Base-by-base conservation (phyloP, 2,329 filamentous ascomycete genomes). In the Botryotinia globosa region DNA sequence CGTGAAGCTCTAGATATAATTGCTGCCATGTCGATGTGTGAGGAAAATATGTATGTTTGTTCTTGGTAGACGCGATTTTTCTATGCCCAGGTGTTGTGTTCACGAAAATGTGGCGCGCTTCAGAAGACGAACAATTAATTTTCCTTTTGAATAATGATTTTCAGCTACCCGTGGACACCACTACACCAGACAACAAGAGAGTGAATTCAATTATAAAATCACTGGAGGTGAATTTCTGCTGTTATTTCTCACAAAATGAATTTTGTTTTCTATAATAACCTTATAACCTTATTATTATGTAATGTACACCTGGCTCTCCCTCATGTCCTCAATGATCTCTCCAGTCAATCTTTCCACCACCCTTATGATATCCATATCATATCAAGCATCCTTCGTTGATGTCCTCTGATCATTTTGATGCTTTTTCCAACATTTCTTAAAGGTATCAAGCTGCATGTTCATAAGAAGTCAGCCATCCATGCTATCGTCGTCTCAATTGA, bases 381-480 rank as follows among this genome's bases (percentile, higher is more conserved):
- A 69, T 79, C 74, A 89, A 54, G 85, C 87, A 80, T 97, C 91
- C 80, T 94, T 95, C 59, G 87, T 90, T 71, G 87, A 87, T 0
- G 94, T 98, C 79, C 96, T 89, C 81, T 92, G 85, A 78, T 97
- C 91, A 81, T 98, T 98, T 66, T 94, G 91, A 78, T 97, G 91
- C 75, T 86, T 87, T 83, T 97, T 97, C 95, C 95, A 98, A 83
- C 95, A 98, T 78, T 91, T 88, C 79, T 90, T 90, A 81, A 98
- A 98, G 3, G 87, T 86, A 80, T 96, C 91, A 92, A 98, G 97
- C 95, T 98, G 73, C 74, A 72, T 45, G 34, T 42, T 65, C 70
- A 62, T 66, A 14, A 25, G 45, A 42, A n/a, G 73, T 78, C 64
- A 77, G 74, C 64, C 61, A 34, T 51, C 64, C 61, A 34, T 51